These are phyloP conservation scores for Amanita rimosa DNA, from an alignment of 768 basidiomycete genomes.

Conservation along the genomic window DNA sequence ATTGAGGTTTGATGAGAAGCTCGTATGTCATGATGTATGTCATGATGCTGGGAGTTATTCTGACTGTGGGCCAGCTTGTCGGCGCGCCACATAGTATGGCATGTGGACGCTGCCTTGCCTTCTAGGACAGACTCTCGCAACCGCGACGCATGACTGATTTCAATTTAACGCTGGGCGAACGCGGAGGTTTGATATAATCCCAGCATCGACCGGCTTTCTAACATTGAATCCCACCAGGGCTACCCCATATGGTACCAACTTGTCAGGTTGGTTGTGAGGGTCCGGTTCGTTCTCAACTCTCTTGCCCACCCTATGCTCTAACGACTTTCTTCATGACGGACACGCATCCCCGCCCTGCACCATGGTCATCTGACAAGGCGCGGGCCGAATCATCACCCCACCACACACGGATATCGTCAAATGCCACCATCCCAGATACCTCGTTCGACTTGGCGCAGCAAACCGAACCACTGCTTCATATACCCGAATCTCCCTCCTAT, in stretches of 20 bases:
- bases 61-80: background rate
- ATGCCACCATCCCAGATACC: constrained; percentile 15
- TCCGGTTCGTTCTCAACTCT: background rate
- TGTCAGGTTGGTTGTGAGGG: background rate
- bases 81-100: too few relatives aligned
- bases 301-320: background rate
- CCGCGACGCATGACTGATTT: background rate
- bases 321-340: background rate
- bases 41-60: background rate
- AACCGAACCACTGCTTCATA: constrained; percentile 23
- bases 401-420: constrained; percentile 8
- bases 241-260: background rate
- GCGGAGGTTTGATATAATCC: background rate
- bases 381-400: background rate
- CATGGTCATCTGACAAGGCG: background rate
- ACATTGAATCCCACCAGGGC: background rate
- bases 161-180: background rate
- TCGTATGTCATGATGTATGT: background rate
- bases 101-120: too few relatives aligned
- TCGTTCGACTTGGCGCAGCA: constrained; percentile 21
- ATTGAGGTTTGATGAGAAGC: background rate
- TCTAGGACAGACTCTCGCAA: too few relatives aligned
- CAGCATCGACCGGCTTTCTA: background rate
- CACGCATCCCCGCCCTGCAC: background rate
- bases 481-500: constrained; percentile 16